Evolutionary conservation across 805 yeast species (phyloP), one percentile per base, ranked within the genome.

Genomic region (Sugiyamaella lignohabitans): DNA sequence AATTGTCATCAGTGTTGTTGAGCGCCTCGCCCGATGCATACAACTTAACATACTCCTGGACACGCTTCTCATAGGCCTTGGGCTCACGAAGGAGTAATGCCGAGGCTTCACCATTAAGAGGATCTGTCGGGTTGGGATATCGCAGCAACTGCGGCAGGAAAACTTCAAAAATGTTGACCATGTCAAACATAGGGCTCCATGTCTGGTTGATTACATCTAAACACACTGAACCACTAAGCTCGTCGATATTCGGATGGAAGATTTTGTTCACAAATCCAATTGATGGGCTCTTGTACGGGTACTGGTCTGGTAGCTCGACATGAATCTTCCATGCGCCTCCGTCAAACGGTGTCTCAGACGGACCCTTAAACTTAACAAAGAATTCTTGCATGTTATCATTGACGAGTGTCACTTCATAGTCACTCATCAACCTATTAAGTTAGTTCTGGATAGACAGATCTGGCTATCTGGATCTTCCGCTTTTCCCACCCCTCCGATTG

Each of bases 171-270:
- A 91, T 85, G 62, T 93, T 93, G 54, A 82, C 71, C 54, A 93
- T 75, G 56, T 57, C 97, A 70, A 88, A 91, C 87, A 91, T 85
- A 1, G 98, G 98, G 37, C 95, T 85, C 98, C 98, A 91, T 0
- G 98, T 87, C 61, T 91, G 96, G 63, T 91, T 91, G 53, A 91
- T 89, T 16, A 93, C 98, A 63, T 91, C 98, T 42, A 91, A 77
- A 66, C 98, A 91, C 4, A 91, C 96, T 0, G 94, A 80, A 0
- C 98, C 98, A 14, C 79, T 58, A 22, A 79, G 74, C 62, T 88
- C 94, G 62, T 91, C 98, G 52, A 91, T 88, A 60, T 91, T 91
- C 4, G 98, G 98, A 63, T 91, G 98, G 67, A 79, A 89, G 17
- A 93, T 91, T 61, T 82, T 84, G 66, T 89, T 93, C 43, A 79